Base-by-base conservation (phyloP, 257 asterid genomes). In the Jacaranda copaia region DNA sequence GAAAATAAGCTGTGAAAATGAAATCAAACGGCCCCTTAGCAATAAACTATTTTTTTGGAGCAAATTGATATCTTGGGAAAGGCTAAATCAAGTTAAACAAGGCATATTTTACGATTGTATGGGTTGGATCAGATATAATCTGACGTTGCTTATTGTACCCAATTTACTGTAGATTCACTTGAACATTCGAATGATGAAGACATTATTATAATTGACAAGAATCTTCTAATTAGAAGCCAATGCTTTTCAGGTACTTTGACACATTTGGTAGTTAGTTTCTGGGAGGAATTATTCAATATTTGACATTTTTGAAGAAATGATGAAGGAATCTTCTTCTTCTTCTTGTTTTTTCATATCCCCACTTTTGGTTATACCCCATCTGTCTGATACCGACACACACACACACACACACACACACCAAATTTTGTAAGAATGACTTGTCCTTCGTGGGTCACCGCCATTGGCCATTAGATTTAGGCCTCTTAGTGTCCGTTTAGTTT, bases 221-320 rank as follows among this genome's bases (percentile, higher is more conserved):
- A 72, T 58, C 14, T 43, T 58, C 14, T 43, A 16, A 69, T 53
- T 64, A 40, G 18, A 43, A 66, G 76, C 20, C 19, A n/a, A 65
- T 39, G 73, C 67, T 79, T 56, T 18, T 40, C 36, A 73, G 35
- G 61, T 43, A 45, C 57, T 5, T 25, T 2, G 8, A 79, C 59
- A 59, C 62, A 65, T 57, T 49, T 15, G 66, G 77, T 2, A 15
- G 67, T 32, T 42, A 42, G 46, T 42, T 59, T 18, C 49, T 25
- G 51, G 35, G 46, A 35, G 38, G 62, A 63, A 62, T 68, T 62
- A 70, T 75, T 76, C 74, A 70, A 76, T 81, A 75, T 62, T 68
- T 70, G 70, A 62, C 72, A 72, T 42, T 53, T 56, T 57, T n/a
- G 5, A 4, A 9, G 55, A 53, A 18, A 12, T 51, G 32, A 25